These are phyloP conservation scores for Penicillium frequentans DNA, from an alignment of 2,329 filamentous ascomycete genomes.

Conservation along the genomic window DNA sequence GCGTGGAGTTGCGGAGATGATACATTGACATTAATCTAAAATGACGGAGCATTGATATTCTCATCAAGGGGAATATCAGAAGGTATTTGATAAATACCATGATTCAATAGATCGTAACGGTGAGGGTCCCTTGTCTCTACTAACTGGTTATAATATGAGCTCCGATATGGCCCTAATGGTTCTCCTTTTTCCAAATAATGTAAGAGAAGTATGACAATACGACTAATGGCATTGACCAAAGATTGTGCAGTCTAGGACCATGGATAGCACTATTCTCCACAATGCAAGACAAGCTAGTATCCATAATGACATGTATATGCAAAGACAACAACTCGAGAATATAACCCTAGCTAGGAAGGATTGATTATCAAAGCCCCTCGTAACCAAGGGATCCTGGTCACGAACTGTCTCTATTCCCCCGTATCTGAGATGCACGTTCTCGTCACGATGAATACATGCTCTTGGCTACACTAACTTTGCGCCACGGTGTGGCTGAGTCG, in stretches of 20 bases:
- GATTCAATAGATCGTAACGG: background rate
- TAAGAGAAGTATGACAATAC: background rate
- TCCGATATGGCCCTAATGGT: background rate
- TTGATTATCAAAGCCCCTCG: background rate
- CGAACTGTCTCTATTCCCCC: background rate
- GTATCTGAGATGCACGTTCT: background rate
- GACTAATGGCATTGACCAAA: background rate
- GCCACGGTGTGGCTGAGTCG: constrained; percentile 18
- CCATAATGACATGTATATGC: background rate
- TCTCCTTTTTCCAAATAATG: background rate
- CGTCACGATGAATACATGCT: background rate
- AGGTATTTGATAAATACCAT: background rate
- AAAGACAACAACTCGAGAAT: background rate
- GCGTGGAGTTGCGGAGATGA: background rate
- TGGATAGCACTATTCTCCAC: background rate
- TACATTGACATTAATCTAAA: background rate
- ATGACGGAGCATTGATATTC: background rate
- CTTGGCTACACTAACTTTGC: background rate
- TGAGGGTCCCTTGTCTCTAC: background rate
- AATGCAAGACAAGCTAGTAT: background rate
- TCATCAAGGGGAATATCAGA: background rate
- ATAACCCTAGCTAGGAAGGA: background rate
- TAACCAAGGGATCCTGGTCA: background rate
- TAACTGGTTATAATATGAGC: background rate
- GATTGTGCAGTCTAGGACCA: background rate